Evolutionary conservation across 1,284 basidiomycete species (phyloP).

Genomic region (Ustilago bromivora): DNA sequence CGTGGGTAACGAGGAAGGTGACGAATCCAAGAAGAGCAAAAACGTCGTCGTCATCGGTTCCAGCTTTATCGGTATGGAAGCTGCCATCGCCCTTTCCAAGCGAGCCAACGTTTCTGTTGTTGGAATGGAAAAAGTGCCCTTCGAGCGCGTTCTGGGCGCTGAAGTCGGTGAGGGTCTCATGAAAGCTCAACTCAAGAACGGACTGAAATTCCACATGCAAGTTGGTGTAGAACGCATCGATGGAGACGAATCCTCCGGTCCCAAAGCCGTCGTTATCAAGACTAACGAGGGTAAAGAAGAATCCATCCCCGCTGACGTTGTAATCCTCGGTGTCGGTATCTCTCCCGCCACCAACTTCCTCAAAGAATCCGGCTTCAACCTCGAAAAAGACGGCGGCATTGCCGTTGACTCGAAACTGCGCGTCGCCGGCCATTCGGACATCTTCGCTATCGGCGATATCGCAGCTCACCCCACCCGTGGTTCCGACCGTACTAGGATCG

Average conservation of each 20-base stretch:
- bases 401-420: conserved; percentile 83
- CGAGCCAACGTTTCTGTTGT: conserved; percentile 80
- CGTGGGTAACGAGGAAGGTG: conserved; percentile 69
- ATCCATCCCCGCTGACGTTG: conserved; percentile 80
- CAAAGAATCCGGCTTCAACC: conserved; percentile 73
- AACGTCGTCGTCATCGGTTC: conserved; percentile 86
- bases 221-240: conserved; percentile 81
- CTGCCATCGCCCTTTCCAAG: conserved; percentile 82
- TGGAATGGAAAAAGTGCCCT: conserved; percentile 86
- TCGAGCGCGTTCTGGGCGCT: conserved; percentile 83
- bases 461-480: conserved; percentile 79
- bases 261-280: conserved; percentile 76
- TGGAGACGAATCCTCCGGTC: conserved; percentile 61
- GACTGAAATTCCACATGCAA: conserved; percentile 83
- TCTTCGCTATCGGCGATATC: conserved; percentile 92
- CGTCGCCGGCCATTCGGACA: conserved; percentile 75
- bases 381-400: conserved; percentile 78
- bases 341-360: conserved; percentile 86
- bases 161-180: conserved; percentile 83
- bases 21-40: conserved; percentile 71
- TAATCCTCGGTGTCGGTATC: conserved; percentile 91
- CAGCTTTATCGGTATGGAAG: conserved; percentile 94
- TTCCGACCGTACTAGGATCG: conserved; percentile 77
- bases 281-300: conserved; percentile 72
- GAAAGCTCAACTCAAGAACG: conserved; percentile 76